Base-by-base conservation (phyloP, 2,329 filamentous ascomycete genomes). In the Ophiostoma sp. region DNA sequence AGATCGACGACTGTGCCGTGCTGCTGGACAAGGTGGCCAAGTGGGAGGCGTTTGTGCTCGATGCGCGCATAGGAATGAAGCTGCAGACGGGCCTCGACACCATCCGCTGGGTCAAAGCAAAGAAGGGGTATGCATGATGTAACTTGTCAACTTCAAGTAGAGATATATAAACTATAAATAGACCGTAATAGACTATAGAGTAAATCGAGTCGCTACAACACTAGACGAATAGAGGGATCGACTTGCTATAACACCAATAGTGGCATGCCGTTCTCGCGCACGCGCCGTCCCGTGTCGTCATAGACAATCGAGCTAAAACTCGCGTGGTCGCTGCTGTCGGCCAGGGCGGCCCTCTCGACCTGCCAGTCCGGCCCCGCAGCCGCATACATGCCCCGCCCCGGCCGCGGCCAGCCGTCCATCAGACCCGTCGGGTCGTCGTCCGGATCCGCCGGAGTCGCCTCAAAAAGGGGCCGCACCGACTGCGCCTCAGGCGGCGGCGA, bases 21-120 rank as follows among this genome's bases (percentile, higher is more conserved):
- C 87, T 87, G 78, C 78, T 95, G 27, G 84, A 89, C 41, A 87
- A 87, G 74, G 87, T 88, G 42, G 85, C 87, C 66, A 84, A 79
- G 65, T 93, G 89, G 89, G 89, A 92, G 74, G 75, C 78, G 0
- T 95, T 88, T 75, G 83, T 90, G 70, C 80, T 95, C 66, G 91
- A 96, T 77, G 87, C 88, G 18, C 83, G 91, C 72, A 84, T 93
- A 66, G 89, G 89, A 2, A 84, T 93, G 83, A 87, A 89, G 69
- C 84, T 92, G 67, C 87, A 89, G 74, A 89, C 88, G 4, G 89
- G 85, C 1, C 78, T 89, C 73, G 85, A 89, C 74, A 91, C 88
- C 16, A 75, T 92, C 65, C 81, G 77, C 60, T 87, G 85, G 85
- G 80, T 83, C 66, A 75, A 76, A 66, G 77, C 72, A 69, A 82